Percentiles rank a stretch among this genome's conserved stretches.
Conservation (phyloP, 345 rosid species). For the Pseudoturritis turrita region DNA sequence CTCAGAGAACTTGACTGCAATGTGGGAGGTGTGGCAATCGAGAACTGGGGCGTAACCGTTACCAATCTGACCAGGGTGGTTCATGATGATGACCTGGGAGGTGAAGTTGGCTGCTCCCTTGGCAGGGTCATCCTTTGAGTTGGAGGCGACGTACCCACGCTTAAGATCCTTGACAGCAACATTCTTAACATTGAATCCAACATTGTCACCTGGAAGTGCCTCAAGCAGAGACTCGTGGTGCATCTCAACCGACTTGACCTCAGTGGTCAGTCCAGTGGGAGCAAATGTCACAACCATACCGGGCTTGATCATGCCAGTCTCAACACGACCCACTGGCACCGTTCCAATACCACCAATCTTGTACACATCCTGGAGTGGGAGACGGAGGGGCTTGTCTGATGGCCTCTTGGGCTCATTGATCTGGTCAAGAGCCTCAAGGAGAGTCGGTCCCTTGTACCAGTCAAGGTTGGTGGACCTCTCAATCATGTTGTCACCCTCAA, state of each 20-base stretch:
- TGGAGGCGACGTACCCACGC: slow-evolving; percentile 75
- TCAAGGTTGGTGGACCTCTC: slow-evolving; percentile 49
- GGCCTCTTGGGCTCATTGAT: slow-evolving; percentile 71
- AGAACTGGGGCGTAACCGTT: slow-evolving; percentile 84
- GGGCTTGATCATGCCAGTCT: slow-evolving; percentile 67
- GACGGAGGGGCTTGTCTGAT: slow-evolving; percentile 81
- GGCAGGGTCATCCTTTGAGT: slow-evolving; percentile 87
- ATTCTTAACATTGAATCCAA: slow-evolving; percentile 79
- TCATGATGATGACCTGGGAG: slow-evolving; percentile 82
- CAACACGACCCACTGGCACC: slow-evolving; percentile 76
- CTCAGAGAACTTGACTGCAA: slow-evolving; percentile 70
- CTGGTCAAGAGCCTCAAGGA: slow-evolving; percentile 44
- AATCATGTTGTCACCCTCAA: slow-evolving; percentile 53
- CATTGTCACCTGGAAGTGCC: slow-evolving; percentile 79
- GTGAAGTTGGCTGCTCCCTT: slow-evolving; percentile 77
- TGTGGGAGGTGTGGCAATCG: slow-evolving; percentile 83
- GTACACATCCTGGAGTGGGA: slow-evolving; percentile 86
- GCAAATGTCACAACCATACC: slow-evolving; percentile 78
- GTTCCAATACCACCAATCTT: slow-evolving; percentile 89
- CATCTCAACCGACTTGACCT: slow-evolving; percentile 89
- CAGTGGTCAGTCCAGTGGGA: slow-evolving; percentile 76
- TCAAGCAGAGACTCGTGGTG: slow-evolving; percentile 78
- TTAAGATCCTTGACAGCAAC: slow-evolving; percentile 85
- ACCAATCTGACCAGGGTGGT: slow-evolving; percentile 92
- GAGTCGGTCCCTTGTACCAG: slow-evolving; percentile 57